phyloP scores from a whole-genome alignment of 352 stramenopile species.

The Pythium grandisporangium region DNA sequence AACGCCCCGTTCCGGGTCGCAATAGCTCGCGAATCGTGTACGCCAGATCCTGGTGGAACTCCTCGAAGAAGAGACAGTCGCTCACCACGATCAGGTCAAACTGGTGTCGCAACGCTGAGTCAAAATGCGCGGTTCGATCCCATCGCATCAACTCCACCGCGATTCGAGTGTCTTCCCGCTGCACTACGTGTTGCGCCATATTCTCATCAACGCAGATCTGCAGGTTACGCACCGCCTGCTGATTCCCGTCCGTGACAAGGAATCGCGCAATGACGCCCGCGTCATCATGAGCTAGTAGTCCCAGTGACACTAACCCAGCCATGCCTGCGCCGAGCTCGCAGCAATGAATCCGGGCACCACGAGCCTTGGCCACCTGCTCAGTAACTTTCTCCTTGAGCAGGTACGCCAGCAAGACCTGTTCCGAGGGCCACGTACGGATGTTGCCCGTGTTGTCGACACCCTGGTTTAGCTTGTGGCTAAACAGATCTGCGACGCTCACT shows the following conservation, averaged over 20 bases:
- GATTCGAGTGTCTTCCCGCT: no score
- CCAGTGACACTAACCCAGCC: constrained; percentile 59
- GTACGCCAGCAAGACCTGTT: constrained; percentile 62
- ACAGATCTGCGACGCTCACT: constrained; percentile 49
- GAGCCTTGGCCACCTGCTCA: constrained; percentile 11
- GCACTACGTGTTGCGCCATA: constrained; percentile 3
- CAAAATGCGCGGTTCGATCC: constrained; percentile 32
- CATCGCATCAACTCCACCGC: constrained; percentile 48
- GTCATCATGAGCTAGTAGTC: constrained; percentile 36
- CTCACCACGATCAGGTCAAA: constrained; percentile 79
- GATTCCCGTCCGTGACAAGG: constrained; percentile 72
- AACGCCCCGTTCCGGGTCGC: constrained; percentile 24
- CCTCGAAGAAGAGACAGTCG: constrained; percentile 84
- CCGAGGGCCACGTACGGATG: constrained; percentile 79
- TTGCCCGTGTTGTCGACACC: constrained; percentile 86
- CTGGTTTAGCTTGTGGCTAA: constrained; percentile 69
- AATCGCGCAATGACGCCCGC: constrained; percentile 29
- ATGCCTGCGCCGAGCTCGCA: constrained; percentile 76
- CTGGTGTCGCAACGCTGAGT: constrained; percentile 21
- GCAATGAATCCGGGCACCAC: constrained; percentile 16
- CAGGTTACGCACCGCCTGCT: constrained; percentile 56
- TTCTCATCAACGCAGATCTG: constrained; percentile 54
- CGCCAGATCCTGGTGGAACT: constrained; percentile 72
- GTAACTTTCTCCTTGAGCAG: constrained; percentile 34
- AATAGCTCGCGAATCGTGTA: constrained; percentile 58